A percentile compares a stretch with the other conserved stretches of the same genome.
These are phyloP conservation scores for Polyplosphaeria fusca DNA, from an alignment of 495 filamentous ascomycete species.

Conservation along the genomic window DNA sequence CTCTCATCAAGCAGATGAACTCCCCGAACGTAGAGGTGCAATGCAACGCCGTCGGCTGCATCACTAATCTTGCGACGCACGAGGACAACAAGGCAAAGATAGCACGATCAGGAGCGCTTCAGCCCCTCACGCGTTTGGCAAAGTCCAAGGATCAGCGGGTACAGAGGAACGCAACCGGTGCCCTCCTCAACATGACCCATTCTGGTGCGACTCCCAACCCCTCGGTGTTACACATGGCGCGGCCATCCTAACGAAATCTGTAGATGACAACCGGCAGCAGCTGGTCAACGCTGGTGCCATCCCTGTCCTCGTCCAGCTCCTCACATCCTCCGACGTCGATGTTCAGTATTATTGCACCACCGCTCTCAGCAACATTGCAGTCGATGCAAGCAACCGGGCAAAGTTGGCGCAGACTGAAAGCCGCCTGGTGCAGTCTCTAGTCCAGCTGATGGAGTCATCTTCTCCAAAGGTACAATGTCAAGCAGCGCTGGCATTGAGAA, in stretches of 20 bases:
- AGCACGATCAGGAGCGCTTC: slow-evolving; percentile 87
- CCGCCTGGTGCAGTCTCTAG: slow-evolving; percentile 84
- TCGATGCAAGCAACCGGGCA: slow-evolving; percentile 86
- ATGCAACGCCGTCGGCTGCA: slow-evolving; percentile 98
- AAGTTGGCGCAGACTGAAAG: slow-evolving; percentile 84
- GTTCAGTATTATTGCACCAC: slow-evolving; percentile 99
- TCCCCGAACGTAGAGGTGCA: slow-evolving; percentile 98
- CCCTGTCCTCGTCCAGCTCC: slow-evolving; percentile 88
- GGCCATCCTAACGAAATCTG: not conserved
- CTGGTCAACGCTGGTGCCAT: slow-evolving; percentile 95
- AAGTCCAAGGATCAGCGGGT: slow-evolving; percentile 99
- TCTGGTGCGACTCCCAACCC: slow-evolving; percentile 58
- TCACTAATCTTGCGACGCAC: slow-evolving; percentile 95
- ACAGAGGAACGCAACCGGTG: slow-evolving; percentile 94
- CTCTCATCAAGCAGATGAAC: slow-evolving; percentile 97
- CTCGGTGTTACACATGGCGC: not conserved
- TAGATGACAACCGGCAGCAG: slow-evolving; percentile 96
- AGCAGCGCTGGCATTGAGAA: slow-evolving; percentile 88
- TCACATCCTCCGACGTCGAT: slow-evolving; percentile 88
- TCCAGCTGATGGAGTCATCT: slow-evolving; percentile 93
- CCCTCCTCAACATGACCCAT: slow-evolving; percentile 97
- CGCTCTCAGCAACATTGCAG: slow-evolving; percentile 95
- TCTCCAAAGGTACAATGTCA: slow-evolving; percentile 98
- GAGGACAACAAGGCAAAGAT: slow-evolving; percentile 99
- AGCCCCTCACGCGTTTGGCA: slow-evolving; percentile 82